Evolutionary conservation across 176 grass and related monocot species (phyloP).

Genomic region (Juncus inflexus): DNA sequence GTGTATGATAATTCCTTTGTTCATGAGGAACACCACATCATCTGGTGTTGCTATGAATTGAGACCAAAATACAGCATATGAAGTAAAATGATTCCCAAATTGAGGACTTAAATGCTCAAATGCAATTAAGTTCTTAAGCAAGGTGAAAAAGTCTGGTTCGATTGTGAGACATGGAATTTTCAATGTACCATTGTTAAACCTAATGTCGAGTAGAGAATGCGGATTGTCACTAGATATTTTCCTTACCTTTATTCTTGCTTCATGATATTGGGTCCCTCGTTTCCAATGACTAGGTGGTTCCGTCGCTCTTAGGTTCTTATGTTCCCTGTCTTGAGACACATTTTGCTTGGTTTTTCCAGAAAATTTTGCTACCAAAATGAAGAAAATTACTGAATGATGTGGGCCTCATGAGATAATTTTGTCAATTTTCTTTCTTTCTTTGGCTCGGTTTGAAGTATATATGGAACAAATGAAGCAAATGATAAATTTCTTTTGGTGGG

Average conservation of each 20-base stretch:
- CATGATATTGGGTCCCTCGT: conserved; percentile 20
- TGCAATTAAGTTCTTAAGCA: conserved; percentile 27
- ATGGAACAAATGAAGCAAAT: conserved; percentile 29
- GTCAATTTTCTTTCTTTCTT: neutral
- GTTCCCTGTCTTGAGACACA: accelerated
- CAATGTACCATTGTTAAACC: conserved; percentile 22
- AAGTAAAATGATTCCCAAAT: conserved; percentile 26
- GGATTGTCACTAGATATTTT: neutral
- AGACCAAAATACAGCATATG: conserved; percentile 28
- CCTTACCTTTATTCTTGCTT: conserved; percentile 13
- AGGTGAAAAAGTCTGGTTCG: conserved; percentile 10
- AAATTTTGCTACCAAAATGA: neutral
- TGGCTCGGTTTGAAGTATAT: conserved; percentile 6
- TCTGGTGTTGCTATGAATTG: conserved; percentile 10
- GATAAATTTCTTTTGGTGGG: conserved; percentile 18
- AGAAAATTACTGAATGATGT: neutral
- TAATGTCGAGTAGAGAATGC: conserved; percentile 29
- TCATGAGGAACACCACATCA: conserved; percentile 24
- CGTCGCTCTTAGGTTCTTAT: neutral
- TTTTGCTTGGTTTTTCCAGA: neutral
- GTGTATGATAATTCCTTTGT: neutral
- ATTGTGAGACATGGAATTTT: conserved; percentile 27
- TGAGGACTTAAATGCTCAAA: conserved; percentile 18
- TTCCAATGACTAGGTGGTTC: neutral
- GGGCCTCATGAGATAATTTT: neutral